Conservation (phyloP, 139 green algal genomes). For the Parachlorella kessleri region DNA sequence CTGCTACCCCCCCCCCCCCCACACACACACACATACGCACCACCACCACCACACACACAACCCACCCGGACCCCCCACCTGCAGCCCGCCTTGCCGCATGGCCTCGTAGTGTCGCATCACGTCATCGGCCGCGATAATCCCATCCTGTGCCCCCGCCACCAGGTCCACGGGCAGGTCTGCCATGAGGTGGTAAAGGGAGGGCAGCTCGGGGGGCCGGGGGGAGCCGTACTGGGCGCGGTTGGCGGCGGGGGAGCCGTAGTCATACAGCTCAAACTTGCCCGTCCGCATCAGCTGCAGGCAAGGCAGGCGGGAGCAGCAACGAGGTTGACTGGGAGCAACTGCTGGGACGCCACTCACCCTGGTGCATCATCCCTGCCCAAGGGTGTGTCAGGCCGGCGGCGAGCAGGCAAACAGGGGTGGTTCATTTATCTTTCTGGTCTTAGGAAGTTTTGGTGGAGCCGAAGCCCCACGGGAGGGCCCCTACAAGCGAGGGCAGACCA, state of each 20-base stretch:
- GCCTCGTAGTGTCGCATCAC: slow-evolving; percentile 60
- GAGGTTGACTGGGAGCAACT: too few relatives aligned
- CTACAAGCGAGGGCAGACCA: too few relatives aligned
- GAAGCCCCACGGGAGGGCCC: too few relatives aligned
- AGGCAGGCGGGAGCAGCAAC: too few relatives aligned
- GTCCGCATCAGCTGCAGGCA: slow-evolving; percentile 42
- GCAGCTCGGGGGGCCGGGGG: slow-evolving; percentile 65
- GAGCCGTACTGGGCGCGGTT: slow-evolving; percentile 75
- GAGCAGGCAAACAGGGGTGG: too few relatives aligned
- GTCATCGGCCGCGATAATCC: slow-evolving; percentile 75
- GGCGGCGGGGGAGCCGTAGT: slow-evolving; percentile 67
- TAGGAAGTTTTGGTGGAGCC: too few relatives aligned
- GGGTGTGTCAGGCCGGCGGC: too few relatives aligned
- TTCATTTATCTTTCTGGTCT: too few relatives aligned
- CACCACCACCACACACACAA: background rate
- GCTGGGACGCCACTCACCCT: too few relatives aligned
- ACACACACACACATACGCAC: background rate
- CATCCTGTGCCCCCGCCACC: slow-evolving; percentile 74
- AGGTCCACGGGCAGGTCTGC: slow-evolving; percentile 84
- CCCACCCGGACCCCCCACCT: slow-evolving; percentile 18
- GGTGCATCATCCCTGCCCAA: too few relatives aligned
- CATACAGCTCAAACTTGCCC: slow-evolving; percentile 79
- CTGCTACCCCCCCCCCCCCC: too few relatives aligned
- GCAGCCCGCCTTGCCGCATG: slow-evolving; percentile 61
- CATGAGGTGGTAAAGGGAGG: slow-evolving; percentile 69